phyloP scores from a whole-genome alignment of 805 yeast species.

The Ogataea pini region DNA sequence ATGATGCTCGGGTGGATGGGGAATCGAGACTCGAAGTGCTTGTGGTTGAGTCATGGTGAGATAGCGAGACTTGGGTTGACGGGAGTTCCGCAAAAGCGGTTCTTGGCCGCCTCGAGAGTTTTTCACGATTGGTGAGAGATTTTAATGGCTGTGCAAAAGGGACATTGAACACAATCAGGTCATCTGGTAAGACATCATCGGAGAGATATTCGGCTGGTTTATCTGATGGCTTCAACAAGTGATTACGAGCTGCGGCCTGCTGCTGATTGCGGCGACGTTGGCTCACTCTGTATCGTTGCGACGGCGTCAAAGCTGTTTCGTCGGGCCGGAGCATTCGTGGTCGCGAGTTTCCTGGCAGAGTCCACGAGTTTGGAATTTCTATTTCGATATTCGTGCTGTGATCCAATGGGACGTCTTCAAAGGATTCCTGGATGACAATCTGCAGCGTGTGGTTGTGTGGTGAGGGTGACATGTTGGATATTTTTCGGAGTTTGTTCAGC shows the following conservation, averaged over 20 bases:
- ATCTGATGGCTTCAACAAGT: constrained; percentile 11
- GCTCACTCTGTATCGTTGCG: constrained; percentile 30
- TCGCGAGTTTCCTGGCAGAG: background rate
- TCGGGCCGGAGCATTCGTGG: background rate
- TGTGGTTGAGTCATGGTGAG: constrained; percentile 1
- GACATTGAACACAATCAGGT: constrained; percentile 58
- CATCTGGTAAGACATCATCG: constrained; percentile 56
- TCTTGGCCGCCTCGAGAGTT: constrained; percentile 24
- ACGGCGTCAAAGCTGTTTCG: constrained; percentile 24
- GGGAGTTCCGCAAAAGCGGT: constrained; percentile 3
- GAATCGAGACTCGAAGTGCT: constrained; percentile 31
- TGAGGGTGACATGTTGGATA: background rate
- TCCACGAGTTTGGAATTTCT: background rate
- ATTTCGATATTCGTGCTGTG: background rate
- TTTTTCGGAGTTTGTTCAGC: no score
- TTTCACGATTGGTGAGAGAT: constrained; percentile 40
- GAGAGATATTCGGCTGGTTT: constrained; percentile 39
- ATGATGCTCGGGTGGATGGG: constrained; percentile 45
- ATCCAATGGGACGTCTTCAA: constrained; percentile 34
- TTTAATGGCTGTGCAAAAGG: constrained; percentile 60
- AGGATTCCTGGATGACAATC: constrained; percentile 37
- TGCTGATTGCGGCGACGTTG: constrained; percentile 22
- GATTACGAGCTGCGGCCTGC: constrained; percentile 8
- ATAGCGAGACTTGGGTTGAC: background rate
- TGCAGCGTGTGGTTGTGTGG: constrained; percentile 17